Evolutionary conservation across 2,329 filamentous ascomycete genomes (phyloP).

Genomic region (Trichoderma pleuroti): DNA sequence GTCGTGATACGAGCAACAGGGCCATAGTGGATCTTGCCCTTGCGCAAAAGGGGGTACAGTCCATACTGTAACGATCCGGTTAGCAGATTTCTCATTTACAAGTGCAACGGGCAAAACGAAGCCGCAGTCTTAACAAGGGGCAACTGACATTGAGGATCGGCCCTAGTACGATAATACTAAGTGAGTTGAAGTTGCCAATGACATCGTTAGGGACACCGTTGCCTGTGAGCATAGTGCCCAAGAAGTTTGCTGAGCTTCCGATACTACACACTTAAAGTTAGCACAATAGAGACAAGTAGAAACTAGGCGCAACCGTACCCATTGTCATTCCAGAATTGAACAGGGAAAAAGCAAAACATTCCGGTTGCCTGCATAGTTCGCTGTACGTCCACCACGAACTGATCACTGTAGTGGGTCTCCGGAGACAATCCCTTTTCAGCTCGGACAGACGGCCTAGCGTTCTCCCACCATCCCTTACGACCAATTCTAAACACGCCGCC

Average conservation of each 20-base stretch:
- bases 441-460: not conserved
- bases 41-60: not conserved
- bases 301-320: constrained; percentile 20
- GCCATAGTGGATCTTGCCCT: constrained; percentile 50
- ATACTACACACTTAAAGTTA: not conserved
- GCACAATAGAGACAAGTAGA: not conserved
- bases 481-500: not conserved
- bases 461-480: not conserved
- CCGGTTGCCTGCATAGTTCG: constrained; percentile 45
- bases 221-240: constrained; percentile 39
- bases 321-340: constrained; percentile 40
- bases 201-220: constrained; percentile 58
- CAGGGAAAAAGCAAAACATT: constrained; percentile 40
- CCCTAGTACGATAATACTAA: constrained; percentile 52
- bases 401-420: constrained; percentile 45
- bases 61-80: not conserved
- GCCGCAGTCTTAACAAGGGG: not conserved
- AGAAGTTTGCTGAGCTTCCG: not conserved
- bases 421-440: not conserved
- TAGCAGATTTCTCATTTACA: not conserved
- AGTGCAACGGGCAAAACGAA: not conserved
- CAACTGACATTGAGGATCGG: constrained; percentile 23
- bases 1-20: constrained; percentile 56
- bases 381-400: constrained; percentile 63
- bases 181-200: constrained; percentile 55